Evolutionary conservation across 345 rosid genomes (phyloP), one percentile per base, ranked within the genome.

Genomic region (Dipteronia sinensis): DNA sequence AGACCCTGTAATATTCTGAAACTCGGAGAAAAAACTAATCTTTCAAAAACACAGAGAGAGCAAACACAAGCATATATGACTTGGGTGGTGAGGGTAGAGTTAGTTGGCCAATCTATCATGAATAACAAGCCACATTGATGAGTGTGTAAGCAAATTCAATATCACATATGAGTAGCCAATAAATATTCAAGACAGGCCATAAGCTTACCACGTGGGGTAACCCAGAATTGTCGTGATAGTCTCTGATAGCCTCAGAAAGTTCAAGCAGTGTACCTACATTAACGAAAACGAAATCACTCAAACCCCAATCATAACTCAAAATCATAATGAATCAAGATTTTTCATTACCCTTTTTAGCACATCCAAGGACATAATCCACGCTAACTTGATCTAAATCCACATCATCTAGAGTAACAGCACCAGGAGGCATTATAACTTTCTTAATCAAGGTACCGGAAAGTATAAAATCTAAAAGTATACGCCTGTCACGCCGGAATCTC

Each of bases 301-400:
- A 7, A 61, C 15, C 1, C 17, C 10, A 3, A 19, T 20, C 76
- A 74, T 27, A 65, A 51, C 1, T n/a, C 16, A 55, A 77, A 71
- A 80, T 75, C 59, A 72, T 20, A 74, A 4, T 11, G 63, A 81
- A 68, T 66, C 13, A 76, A 67, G 66, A 25, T 47, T 27, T 19
- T 42, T 27, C 0, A 76, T 38, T 69, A 96, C 99, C 99, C 90
- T 87, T 91, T 82, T 91, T 91, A 78, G 93, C 94, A 72, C 99
- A 92, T 78, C 84, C 86, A 46, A 96, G 95, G 69, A 94, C 98
- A 81, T 85, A 88, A 86, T 96, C 99, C 34, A 92, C 95, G 85
- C 99, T 94, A 83, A 96, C 97, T 96, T 94, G 99, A 81, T 96
- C 98, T 51, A 96, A 89, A 90, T 96, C 99, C 66, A 96, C 98